These are phyloP conservation scores for Cucumis hystrix DNA, from an alignment of 306 rosid species.

Conservation along the genomic window DNA sequence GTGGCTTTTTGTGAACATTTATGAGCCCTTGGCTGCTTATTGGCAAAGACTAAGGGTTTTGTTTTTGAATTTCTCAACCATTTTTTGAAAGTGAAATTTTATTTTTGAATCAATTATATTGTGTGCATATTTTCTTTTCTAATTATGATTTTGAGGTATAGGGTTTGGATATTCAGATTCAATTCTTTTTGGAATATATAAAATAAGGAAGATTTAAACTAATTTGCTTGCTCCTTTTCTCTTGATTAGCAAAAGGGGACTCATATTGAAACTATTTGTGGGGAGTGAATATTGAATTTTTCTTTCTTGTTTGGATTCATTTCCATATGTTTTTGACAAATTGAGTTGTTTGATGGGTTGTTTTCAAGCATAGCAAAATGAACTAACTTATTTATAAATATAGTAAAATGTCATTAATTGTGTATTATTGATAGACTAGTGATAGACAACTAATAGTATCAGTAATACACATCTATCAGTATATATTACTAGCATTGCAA, in stretches of 20 bases:
- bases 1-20: not conserved
- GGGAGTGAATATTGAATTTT: not conserved
- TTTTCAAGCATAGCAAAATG: too few relatives aligned
- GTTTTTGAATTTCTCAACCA: not conserved
- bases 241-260: not conserved
- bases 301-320: not conserved
- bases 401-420: too few relatives aligned
- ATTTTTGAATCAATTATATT: not conserved
- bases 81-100: not conserved
- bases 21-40: not conserved
- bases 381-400: too few relatives aligned
- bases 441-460: too few relatives aligned
- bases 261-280: not conserved
- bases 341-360: not conserved
- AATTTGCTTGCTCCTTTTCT: not conserved
- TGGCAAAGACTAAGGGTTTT: not conserved
- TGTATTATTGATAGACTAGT: too few relatives aligned
- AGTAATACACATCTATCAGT: too few relatives aligned
- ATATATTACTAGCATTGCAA: too few relatives aligned
- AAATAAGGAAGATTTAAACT: not conserved
- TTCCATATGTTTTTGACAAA: not conserved
- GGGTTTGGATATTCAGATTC: not conserved
- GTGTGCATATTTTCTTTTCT: not conserved
- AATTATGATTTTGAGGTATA: not conserved
- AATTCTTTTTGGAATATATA: not conserved